A percentile compares a stretch with the other conserved stretches of the same genome.
phyloP scores from a whole-genome alignment of 164 flowering plant species.

The Echeveria elegans region DNA sequence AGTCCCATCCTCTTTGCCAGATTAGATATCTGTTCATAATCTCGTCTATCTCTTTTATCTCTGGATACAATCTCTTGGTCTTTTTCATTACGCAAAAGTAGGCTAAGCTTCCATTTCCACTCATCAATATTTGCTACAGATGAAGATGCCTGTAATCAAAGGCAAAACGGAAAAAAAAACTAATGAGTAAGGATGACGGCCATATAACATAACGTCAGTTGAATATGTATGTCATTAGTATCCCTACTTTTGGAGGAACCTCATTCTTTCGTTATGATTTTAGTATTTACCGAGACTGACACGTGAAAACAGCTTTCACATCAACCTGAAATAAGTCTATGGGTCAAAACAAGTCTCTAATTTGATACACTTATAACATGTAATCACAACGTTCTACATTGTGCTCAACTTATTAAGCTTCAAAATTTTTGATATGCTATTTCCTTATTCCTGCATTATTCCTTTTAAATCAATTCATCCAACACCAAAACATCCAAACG shows the following conservation, averaged over 20 bases:
- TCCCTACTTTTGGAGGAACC: neutral
- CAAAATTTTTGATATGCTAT: neutral
- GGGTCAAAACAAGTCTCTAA: neutral
- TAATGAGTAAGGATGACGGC: neutral
- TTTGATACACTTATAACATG: too few relatives aligned
- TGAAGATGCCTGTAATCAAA: conserved; percentile 60
- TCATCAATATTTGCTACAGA: conserved; percentile 93
- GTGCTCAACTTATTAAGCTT: too few relatives aligned
- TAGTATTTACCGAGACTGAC: too few relatives aligned
- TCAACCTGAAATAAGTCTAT: too few relatives aligned
- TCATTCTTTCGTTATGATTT: too few relatives aligned
- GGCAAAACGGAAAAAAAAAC: neutral
- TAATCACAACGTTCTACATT: neutral
- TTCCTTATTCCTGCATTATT: too few relatives aligned
- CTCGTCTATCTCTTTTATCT: conserved; percentile 60
- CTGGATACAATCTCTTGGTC: conserved; percentile 61
- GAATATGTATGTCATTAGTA: neutral
- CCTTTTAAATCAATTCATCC: too few relatives aligned
- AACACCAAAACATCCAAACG: too few relatives aligned
- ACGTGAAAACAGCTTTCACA: neutral
- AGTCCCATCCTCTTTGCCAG: too few relatives aligned
- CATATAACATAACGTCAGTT: neutral
- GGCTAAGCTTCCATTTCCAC: conserved; percentile 97
- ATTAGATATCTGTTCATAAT: conserved; percentile 24
- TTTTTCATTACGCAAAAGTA: conserved; percentile 60